phyloP scores from a whole-genome alignment of 768 basidiomycete species.

The Xanthoconium purpureum region DNA sequence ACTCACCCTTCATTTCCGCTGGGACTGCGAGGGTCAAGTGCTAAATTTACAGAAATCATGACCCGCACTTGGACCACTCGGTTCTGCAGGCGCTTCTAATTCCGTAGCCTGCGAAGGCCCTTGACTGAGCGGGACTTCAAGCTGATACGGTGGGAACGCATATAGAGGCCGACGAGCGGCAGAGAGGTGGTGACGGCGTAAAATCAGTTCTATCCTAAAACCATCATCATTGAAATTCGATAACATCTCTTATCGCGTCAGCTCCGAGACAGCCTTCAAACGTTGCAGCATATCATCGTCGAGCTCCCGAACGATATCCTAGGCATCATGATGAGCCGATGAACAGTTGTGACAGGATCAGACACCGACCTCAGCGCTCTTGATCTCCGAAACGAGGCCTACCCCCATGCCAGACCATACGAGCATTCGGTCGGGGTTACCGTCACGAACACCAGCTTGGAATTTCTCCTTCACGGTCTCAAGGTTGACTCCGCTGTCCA shows the following conservation, averaged over 20 bases:
- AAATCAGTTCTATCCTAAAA: conserved; percentile 4
- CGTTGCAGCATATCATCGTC: conserved; percentile 42
- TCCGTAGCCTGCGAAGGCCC: conserved; percentile 1
- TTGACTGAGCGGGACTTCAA: conserved; percentile 1
- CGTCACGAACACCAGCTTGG: conserved; percentile 40
- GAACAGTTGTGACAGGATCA: neutral
- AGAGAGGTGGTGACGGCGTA: conserved; percentile 2
- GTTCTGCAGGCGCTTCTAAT: conserved; percentile 2
- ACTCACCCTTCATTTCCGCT: conserved; percentile 15
- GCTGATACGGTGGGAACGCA: conserved; percentile 21
- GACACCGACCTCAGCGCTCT: conserved; percentile 37
- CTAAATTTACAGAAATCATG: conserved; percentile 8
- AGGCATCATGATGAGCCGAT: conserved; percentile 8
- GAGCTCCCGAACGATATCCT: conserved; percentile 57
- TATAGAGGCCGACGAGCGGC: neutral
- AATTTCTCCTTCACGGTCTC: conserved; percentile 43
- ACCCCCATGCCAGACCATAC: conserved; percentile 72
- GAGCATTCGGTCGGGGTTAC: conserved; percentile 50
- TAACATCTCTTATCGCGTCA: conserved; percentile 21
- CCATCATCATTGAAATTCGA: conserved; percentile 23
- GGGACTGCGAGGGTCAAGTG: conserved; percentile 2
- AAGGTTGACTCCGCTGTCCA: conserved; percentile 47
- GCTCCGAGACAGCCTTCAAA: conserved; percentile 30
- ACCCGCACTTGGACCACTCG: conserved; percentile 7
- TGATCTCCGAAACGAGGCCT: conserved; percentile 49